These are phyloP conservation scores for Wickerhamomyces sp. DNA, from an alignment of 1,139 yeast species.

Conservation along the genomic window DNA sequence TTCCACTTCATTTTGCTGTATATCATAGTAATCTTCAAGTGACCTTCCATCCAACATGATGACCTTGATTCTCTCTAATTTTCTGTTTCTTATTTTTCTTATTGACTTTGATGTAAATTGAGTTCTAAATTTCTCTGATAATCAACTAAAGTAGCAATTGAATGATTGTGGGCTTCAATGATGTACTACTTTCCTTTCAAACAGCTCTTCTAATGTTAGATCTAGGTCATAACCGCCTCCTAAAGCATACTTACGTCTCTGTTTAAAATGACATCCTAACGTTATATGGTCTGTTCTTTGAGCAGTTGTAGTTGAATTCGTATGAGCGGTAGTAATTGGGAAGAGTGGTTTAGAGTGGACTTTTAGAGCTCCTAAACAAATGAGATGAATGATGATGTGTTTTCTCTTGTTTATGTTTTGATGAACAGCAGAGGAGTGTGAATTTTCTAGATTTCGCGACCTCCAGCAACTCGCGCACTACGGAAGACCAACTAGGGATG, in stretches of 20 bases:
- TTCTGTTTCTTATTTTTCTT: neutral
- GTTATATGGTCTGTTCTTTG: neutral
- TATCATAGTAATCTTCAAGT: slow-evolving; percentile 34
- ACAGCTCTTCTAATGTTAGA: neutral
- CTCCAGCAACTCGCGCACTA: too few species aligned
- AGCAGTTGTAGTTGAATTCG: neutral
- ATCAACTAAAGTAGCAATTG: slow-evolving; percentile 8
- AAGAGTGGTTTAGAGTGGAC: neutral
- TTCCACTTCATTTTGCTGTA: slow-evolving; percentile 45
- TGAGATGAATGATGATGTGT: neutral
- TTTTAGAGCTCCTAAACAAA: neutral
- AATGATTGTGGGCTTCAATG: neutral
- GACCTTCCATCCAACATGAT: slow-evolving; percentile 21
- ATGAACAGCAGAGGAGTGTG: neutral
- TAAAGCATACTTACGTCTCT: neutral
- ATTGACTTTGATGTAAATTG: slow-evolving; percentile 11
- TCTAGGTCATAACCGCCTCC: neutral
- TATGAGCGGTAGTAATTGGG: neutral
- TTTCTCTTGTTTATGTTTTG: neutral
- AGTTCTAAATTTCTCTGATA: slow-evolving; percentile 1
- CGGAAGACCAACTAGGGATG: too few species aligned
- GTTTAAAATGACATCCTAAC: slow-evolving; percentile 17
- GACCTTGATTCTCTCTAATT: neutral
- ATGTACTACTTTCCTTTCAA: neutral
- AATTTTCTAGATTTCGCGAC: too few species aligned